Evolutionary conservation across 2,329 filamentous ascomycete genomes (phyloP).

Genomic region (Xylariaceae sp.): DNA sequence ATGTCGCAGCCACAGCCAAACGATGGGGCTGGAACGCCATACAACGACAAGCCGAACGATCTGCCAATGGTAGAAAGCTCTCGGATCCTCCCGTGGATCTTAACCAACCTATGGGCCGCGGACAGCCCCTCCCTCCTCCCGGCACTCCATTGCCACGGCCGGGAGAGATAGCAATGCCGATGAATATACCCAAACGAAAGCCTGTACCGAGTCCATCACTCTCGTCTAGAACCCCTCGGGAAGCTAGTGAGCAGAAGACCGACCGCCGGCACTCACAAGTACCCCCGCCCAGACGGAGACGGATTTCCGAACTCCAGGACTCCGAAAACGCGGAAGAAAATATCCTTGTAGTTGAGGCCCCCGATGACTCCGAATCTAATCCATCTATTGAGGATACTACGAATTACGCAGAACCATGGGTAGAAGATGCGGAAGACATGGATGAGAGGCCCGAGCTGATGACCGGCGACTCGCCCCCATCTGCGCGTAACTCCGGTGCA

Average conservation of each 20-base stretch:
- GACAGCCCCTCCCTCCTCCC: slow-evolving; percentile 32
- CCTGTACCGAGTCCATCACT: slow-evolving; percentile 26
- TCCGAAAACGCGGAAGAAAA: slow-evolving; percentile 28
- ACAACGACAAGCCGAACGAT: slow-evolving; percentile 29
- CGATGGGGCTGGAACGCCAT: slow-evolving; percentile 33
- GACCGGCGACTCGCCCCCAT: slow-evolving; percentile 6
- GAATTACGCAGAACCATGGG: slow-evolving; percentile 28
- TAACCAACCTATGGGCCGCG: slow-evolving; percentile 34
- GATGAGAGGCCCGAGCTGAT: slow-evolving; percentile 16
- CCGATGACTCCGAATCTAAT: slow-evolving; percentile 30
- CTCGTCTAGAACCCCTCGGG: slow-evolving; percentile 21
- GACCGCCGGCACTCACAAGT: slow-evolving; percentile 30
- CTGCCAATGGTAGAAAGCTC: slow-evolving; percentile 28
- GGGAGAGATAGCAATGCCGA: slow-evolving; percentile 27
- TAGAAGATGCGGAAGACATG: slow-evolving; percentile 27
- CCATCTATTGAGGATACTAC: slow-evolving; percentile 20
- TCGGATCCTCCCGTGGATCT: slow-evolving; percentile 31
- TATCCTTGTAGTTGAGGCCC: slow-evolving; percentile 31
- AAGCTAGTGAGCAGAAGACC: slow-evolving; percentile 21
- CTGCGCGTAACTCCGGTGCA: slow-evolving; percentile 8
- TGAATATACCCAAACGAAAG: slow-evolving; percentile 28
- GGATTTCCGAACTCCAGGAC: slow-evolving; percentile 29
- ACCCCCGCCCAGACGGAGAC: slow-evolving; percentile 29
- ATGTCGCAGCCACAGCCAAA: slow-evolving; percentile 32
- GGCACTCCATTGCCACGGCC: slow-evolving; percentile 32